A percentile compares a stretch with the other conserved stretches of the same genome.
Evolutionary conservation across 257 asterid species (phyloP).

Genomic region (Thymus quinquecostatus): DNA sequence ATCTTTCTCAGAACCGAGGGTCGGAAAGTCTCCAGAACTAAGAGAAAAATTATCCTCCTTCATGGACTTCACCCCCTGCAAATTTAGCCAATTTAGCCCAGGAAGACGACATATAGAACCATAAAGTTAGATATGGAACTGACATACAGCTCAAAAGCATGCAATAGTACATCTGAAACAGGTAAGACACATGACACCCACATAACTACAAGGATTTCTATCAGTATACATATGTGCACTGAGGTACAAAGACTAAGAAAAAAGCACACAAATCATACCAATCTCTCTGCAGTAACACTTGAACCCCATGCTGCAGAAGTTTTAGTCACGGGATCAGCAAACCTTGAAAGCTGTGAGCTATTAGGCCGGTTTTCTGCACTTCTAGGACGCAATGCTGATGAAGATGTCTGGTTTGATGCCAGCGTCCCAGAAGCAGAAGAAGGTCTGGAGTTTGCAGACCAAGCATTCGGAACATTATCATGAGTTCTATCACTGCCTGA

Average conservation of each 20-base stretch:
- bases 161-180: constrained; percentile 20
- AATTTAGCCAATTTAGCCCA: constrained; percentile 26
- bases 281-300: constrained; percentile 60
- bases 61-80: constrained; percentile 71
- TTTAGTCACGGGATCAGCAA: constrained; percentile 77
- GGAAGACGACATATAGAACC: constrained; percentile 26
- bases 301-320: constrained; percentile 62
- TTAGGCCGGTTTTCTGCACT: constrained; percentile 96
- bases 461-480: constrained; percentile 63
- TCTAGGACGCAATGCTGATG: constrained; percentile 71
- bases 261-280: constrained; percentile 53
- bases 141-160: constrained; percentile 9
- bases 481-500: constrained; percentile 83
- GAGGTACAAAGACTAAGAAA: constrained; percentile 13
- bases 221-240: neutral
- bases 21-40: constrained; percentile 93
- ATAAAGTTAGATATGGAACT: constrained; percentile 7
- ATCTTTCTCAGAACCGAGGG: constrained; percentile 78
- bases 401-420: constrained; percentile 73
- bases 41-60: constrained; percentile 81
- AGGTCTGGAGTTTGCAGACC: constrained; percentile 94
- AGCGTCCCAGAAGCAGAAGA: constrained; percentile 89
- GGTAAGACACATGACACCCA: constrained; percentile 15
- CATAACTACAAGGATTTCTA: constrained; percentile 16
- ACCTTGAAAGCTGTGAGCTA: constrained; percentile 90